These are phyloP conservation scores for Tolypocladium ovalisporum DNA, from an alignment of 2,329 filamentous ascomycete species.

Conservation along the genomic window DNA sequence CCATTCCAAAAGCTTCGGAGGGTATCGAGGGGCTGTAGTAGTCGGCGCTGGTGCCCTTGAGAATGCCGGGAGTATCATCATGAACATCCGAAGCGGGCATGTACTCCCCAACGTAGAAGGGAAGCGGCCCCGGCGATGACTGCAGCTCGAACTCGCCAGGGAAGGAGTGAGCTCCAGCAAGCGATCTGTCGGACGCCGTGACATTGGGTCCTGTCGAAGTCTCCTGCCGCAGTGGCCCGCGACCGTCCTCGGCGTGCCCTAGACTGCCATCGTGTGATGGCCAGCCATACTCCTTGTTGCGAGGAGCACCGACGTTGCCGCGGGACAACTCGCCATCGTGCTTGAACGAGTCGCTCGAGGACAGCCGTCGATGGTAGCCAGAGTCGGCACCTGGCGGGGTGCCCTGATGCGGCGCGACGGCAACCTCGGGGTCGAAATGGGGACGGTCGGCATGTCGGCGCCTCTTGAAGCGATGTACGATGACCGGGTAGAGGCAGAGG, in stretches of 20 bases:
- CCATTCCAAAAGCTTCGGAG: slow-evolving; percentile 29
- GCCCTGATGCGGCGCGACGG: slow-evolving; percentile 9
- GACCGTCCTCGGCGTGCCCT: background rate
- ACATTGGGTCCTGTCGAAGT: background rate
- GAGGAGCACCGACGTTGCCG: slow-evolving; percentile 8
- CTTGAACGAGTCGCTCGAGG: slow-evolving; percentile 26
- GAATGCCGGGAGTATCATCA: slow-evolving; percentile 18
- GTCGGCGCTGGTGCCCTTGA: slow-evolving; percentile 25
- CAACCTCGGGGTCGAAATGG: slow-evolving; percentile 18
- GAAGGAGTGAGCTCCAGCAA: background rate
- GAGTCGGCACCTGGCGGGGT: slow-evolving; percentile 4
- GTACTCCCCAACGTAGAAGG: slow-evolving; percentile 13
- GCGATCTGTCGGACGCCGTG: background rate
- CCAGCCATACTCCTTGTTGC: slow-evolving; percentile 16
- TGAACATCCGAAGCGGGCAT: slow-evolving; percentile 14
- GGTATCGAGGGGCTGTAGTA: slow-evolving; percentile 31
- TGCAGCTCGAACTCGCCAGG: slow-evolving; percentile 4
- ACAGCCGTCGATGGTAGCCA: slow-evolving; percentile 18
- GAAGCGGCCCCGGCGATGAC: slow-evolving; percentile 5
- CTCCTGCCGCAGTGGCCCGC: background rate
- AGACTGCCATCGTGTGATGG: slow-evolving; percentile 6
- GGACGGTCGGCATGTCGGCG: slow-evolving; percentile 10
- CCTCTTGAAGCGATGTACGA: slow-evolving; percentile 21
- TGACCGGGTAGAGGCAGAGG: slow-evolving; percentile 28
- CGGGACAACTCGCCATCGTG: slow-evolving; percentile 16